Evolutionary conservation across 495 filamentous ascomycete species (phyloP).

Genomic region (Penicillium goetzii): DNA sequence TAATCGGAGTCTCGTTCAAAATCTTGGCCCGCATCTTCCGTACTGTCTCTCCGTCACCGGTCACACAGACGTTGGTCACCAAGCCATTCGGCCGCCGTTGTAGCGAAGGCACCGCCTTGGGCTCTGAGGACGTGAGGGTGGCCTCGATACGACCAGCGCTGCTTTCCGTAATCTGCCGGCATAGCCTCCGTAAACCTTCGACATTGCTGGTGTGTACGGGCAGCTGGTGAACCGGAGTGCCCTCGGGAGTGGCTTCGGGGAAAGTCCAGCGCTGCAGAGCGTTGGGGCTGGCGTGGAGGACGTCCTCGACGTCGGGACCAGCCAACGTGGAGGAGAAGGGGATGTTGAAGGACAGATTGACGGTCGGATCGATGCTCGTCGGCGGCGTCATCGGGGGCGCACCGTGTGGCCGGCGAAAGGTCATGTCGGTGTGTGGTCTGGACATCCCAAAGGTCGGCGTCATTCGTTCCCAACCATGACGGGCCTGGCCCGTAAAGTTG

Average conservation of each 20-base stretch:
- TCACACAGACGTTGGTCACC: constrained; percentile 88
- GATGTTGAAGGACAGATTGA: constrained; percentile 88
- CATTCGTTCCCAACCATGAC: constrained; percentile 94
- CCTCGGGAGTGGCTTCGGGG: constrained; percentile 80
- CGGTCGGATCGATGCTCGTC: constrained; percentile 66
- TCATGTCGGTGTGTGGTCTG: constrained; percentile 74
- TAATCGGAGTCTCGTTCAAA: constrained; percentile 82
- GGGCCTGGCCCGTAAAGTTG: constrained; percentile 77
- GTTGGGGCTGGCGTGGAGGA: constrained; percentile 82
- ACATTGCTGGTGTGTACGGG: constrained; percentile 88
- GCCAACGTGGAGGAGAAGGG: constrained; percentile 89
- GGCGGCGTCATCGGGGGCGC: constrained; percentile 67
- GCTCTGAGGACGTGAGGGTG: constrained; percentile 77
- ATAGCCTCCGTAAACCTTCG: constrained; percentile 72
- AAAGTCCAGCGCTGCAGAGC: constrained; percentile 90
- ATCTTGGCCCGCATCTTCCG: constrained; percentile 83
- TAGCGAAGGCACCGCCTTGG: constrained; percentile 70
- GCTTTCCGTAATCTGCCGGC: constrained; percentile 74
- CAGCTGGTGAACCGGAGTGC: constrained; percentile 79
- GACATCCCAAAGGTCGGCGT: constrained; percentile 81
- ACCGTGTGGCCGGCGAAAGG: constrained; percentile 70
- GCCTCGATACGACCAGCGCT: constrained; percentile 75
- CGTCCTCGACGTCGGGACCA: constrained; percentile 88
- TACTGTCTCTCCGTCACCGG: constrained; percentile 79
- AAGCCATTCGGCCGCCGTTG: constrained; percentile 71